Conservation (phyloP, 805 yeast genomes). For the Yarrowia sp. region DNA sequence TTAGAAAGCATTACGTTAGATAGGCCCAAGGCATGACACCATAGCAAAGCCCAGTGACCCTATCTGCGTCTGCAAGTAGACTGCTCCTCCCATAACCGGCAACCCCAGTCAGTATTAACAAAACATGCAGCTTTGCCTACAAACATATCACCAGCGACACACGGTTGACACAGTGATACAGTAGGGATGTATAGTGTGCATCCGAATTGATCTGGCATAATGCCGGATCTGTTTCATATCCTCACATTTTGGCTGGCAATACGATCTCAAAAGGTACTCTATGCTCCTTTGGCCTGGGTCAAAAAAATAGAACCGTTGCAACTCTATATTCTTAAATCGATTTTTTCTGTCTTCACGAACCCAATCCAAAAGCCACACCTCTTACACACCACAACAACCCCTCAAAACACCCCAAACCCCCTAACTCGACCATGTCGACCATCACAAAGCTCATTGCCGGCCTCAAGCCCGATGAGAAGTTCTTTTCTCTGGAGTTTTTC, state of each 20-base stretch:
- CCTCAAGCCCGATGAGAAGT: conserved; percentile 61
- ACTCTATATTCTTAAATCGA: conserved; percentile 6
- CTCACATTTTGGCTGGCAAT: too few species aligned
- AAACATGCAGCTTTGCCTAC: conserved; percentile 1
- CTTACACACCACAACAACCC: conserved; percentile 5
- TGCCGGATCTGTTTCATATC: background rate
- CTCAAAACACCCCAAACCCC: background rate
- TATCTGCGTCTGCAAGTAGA: conserved; percentile 12
- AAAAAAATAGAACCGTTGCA: conserved; percentile 19
- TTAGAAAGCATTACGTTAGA: too few species aligned
- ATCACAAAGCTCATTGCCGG: conserved; percentile 52
- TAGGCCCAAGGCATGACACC: background rate
- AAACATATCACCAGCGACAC: background rate
- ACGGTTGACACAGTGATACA: background rate
- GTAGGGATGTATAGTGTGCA: conserved; percentile 1
- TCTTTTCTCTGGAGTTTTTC: conserved; percentile 90
- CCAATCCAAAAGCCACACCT: conserved; percentile 24
- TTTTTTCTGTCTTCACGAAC: conserved; percentile 20
- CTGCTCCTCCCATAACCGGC: conserved; percentile 33
- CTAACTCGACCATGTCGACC: conserved; percentile 34
- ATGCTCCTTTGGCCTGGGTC: conserved; percentile 7
- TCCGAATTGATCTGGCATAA: background rate
- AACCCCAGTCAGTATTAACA: background rate
- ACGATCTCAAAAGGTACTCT: background rate
- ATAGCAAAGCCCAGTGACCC: background rate